A percentile compares a stretch with the other conserved stretches of the same genome.
These are phyloP conservation scores for Apiotrichum montevideense DNA, from an alignment of 1,284 basidiomycete genomes.

Conservation along the genomic window DNA sequence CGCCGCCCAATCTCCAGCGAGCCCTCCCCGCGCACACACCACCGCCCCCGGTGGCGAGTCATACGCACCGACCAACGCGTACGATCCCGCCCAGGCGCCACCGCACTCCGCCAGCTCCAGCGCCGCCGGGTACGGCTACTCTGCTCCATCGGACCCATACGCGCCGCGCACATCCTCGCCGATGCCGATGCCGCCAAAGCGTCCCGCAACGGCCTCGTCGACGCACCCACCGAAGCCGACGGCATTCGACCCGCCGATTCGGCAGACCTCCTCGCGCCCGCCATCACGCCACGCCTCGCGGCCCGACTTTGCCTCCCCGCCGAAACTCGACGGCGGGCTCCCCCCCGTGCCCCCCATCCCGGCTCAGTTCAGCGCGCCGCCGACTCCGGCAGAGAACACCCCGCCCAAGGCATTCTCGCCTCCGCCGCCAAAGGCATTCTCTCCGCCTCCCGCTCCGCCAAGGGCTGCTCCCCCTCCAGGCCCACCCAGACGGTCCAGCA, in stretches of 20 bases:
- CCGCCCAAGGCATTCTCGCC: background rate
- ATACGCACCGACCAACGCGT: background rate
- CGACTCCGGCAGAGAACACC: background rate
- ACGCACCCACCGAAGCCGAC: slow-evolving; percentile 13
- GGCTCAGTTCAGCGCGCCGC: background rate
- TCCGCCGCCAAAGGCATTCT: background rate
- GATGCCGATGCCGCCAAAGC: slow-evolving; percentile 1
- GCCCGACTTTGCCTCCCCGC: slow-evolving; percentile 11
- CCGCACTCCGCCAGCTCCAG: background rate
- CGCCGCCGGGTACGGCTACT: background rate
- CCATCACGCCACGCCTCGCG: slow-evolving; percentile 9
- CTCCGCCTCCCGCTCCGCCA: slow-evolving; percentile 1
- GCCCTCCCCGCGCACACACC: background rate
- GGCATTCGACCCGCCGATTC: slow-evolving; percentile 30
- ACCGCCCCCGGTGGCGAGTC: background rate
- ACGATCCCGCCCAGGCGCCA: background rate
- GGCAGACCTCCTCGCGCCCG: slow-evolving; percentile 13
- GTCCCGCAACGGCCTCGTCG: slow-evolving; percentile 9
- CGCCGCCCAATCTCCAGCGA: background rate
- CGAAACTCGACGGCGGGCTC: background rate
- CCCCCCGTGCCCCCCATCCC: slow-evolving; percentile 16
- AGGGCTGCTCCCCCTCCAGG: background rate
- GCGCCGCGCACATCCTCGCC: background rate
- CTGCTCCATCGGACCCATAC: background rate
- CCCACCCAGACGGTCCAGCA: background rate